These are phyloP conservation scores for Oehlia diaphana DNA, from an alignment of 192 early-diverging fungal species.

Conservation along the genomic window DNA sequence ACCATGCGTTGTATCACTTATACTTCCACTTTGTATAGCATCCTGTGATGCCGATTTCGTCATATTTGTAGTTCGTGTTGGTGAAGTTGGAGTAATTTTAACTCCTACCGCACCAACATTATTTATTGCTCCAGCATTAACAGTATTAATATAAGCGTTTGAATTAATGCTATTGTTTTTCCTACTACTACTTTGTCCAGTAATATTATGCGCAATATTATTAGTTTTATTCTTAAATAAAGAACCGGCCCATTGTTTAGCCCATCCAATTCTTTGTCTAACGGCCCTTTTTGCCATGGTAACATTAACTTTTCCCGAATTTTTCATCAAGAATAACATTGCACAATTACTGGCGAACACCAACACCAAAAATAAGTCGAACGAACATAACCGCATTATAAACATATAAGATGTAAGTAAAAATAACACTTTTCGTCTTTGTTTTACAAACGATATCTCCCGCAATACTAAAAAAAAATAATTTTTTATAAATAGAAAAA, in stretches of 20 bases:
- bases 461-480: constrained; percentile 41
- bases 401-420: constrained; percentile 45
- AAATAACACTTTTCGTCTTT: constrained; percentile 46
- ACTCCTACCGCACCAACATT: too few relatives aligned
- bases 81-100: neutral
- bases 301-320: constrained; percentile 53
- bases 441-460: constrained; percentile 49
- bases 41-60: constrained; percentile 13
- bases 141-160: too few relatives aligned
- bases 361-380: constrained; percentile 50
- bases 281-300: constrained; percentile 59
- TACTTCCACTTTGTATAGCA: constrained; percentile 28
- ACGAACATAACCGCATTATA: constrained; percentile 47
- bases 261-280: constrained; percentile 51
- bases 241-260: constrained; percentile 52
- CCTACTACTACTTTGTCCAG: neutral
- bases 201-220: constrained; percentile 18
- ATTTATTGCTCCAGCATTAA: too few relatives aligned
- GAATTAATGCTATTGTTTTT: neutral
- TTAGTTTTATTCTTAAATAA: constrained; percentile 34
- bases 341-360: constrained; percentile 48
- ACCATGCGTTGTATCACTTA: constrained; percentile 28
- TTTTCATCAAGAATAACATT: constrained; percentile 57
- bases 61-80: neutral
- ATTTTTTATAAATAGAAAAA: neutral